Percentiles rank a stretch among this genome's conserved stretches.
These are phyloP conservation scores for Fusarium sterilihyphosum DNA, from an alignment of 2,329 filamentous ascomycete genomes.

Conservation along the genomic window DNA sequence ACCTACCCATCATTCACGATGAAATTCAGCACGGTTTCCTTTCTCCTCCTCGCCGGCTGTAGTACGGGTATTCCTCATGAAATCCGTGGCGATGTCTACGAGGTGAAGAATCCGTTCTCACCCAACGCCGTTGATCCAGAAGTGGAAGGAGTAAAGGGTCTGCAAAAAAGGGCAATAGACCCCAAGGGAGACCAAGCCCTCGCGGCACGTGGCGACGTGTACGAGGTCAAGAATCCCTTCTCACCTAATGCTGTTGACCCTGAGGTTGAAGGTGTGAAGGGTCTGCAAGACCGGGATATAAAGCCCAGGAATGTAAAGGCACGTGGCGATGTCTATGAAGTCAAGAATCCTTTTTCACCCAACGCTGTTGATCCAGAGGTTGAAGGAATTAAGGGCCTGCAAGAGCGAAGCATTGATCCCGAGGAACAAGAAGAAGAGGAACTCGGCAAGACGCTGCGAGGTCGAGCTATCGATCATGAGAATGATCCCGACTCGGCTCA, in stretches of 20 bases:
- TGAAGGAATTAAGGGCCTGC: background rate
- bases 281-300: background rate
- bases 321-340: background rate
- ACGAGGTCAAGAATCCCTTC: background rate
- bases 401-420: background rate
- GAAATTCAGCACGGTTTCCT: conserved; percentile 36
- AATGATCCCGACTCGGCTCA: conserved; percentile 8
- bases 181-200: background rate
- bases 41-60: conserved; percentile 27
- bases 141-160: background rate
- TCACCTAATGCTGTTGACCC: background rate
- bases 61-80: conserved; percentile 28
- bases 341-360: background rate
- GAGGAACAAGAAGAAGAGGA: conserved; percentile 7
- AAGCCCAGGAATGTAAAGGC: background rate
- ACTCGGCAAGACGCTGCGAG: background rate
- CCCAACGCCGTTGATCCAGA: background rate
- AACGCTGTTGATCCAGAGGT: conserved; percentile 7
- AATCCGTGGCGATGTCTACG: conserved; percentile 2
- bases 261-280: conserved; percentile 6
- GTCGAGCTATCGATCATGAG: conserved; percentile 2
- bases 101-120: background rate
- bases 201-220: background rate
- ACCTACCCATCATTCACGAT: conserved; percentile 4
- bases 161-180: background rate